Conservation (phyloP, 192 early-diverging fungal species). For the Podila verticillata region DNA sequence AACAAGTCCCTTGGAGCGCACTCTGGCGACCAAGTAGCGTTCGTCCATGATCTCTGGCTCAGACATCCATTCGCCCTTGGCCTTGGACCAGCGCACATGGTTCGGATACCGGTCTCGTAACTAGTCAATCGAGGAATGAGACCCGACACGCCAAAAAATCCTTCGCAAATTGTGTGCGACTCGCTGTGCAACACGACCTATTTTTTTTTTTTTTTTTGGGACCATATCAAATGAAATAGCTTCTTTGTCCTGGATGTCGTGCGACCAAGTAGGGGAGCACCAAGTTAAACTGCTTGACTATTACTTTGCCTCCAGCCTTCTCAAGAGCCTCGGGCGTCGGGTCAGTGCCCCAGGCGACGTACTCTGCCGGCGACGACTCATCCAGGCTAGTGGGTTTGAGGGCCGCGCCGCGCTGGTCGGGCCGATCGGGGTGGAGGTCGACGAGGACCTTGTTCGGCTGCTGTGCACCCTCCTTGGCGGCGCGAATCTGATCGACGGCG, state of each 20-base stretch:
- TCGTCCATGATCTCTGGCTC: conserved; percentile 51
- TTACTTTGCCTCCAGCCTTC: conserved; percentile 29
- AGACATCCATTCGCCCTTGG: conserved; percentile 5
- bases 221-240: not conserved
- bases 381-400: conserved; percentile 4
- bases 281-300: not conserved
- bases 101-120: conserved; percentile 49
- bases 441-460: conserved; percentile 8
- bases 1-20: conserved; percentile 37
- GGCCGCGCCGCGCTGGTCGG: conserved; percentile 31
- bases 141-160: conserved; percentile 41
- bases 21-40: conserved; percentile 35
- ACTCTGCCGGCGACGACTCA: not conserved
- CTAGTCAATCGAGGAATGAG: conserved; percentile 31
- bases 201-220: not conserved
- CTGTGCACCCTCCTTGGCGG: not conserved
- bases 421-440: conserved; percentile 47
- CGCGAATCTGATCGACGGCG: conserved; percentile 24
- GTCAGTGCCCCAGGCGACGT: conserved; percentile 40
- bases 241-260: not conserved
- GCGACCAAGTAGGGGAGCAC: not conserved
- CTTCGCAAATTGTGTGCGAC: conserved; percentile 34
- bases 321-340: conserved; percentile 31
- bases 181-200: conserved; percentile 13
- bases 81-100: conserved; percentile 26